phyloP scores from a whole-genome alignment of 2,329 filamentous ascomycete species.

The Neonectria magnoliae region DNA sequence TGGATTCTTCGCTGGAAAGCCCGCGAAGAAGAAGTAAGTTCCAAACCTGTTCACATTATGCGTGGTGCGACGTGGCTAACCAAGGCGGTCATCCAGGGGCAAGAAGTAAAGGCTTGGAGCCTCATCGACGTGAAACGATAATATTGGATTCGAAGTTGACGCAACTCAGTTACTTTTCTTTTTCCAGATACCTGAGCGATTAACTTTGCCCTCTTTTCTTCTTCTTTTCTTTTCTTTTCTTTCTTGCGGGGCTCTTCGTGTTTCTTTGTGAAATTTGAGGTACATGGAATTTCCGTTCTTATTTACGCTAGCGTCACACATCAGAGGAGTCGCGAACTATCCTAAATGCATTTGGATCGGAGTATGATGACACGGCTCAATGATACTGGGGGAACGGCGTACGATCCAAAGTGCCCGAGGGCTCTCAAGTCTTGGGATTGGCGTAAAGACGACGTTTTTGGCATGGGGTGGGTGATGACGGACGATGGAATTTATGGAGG shows the following conservation, averaged over 20 bases:
- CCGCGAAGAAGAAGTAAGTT: constrained; percentile 47
- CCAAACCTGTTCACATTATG: background rate
- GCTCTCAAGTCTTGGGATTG: constrained; percentile 29
- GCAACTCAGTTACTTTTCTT: constrained; percentile 32
- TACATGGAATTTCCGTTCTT: constrained; percentile 17
- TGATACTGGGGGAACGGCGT: constrained; percentile 34
- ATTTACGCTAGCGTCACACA: constrained; percentile 39
- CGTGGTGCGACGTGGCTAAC: constrained; percentile 17
- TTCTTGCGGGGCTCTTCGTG: constrained; percentile 29
- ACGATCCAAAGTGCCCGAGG: constrained; percentile 36
- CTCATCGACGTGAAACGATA: constrained; percentile 32
- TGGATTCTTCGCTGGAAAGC: constrained; percentile 44
- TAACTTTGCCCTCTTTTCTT: constrained; percentile 9
- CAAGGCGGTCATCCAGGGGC: constrained; percentile 19
- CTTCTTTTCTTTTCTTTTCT: constrained; percentile 27
- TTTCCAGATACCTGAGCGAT: constrained; percentile 42
- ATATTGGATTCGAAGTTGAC: constrained; percentile 30
- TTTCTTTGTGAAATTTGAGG: constrained; percentile 22
- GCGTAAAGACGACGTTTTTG: constrained; percentile 39
- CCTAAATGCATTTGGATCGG: constrained; percentile 44
- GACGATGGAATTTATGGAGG: constrained; percentile 20
- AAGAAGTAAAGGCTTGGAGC: constrained; percentile 36
- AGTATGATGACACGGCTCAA: constrained; percentile 43
- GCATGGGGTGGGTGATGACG: constrained; percentile 18
- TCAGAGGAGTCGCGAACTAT: constrained; percentile 39